Evolutionary conservation across 371 early-diverging fungal species (phyloP), one percentile per base, ranked within the genome.

Genomic region (Mortierella sp.): DNA sequence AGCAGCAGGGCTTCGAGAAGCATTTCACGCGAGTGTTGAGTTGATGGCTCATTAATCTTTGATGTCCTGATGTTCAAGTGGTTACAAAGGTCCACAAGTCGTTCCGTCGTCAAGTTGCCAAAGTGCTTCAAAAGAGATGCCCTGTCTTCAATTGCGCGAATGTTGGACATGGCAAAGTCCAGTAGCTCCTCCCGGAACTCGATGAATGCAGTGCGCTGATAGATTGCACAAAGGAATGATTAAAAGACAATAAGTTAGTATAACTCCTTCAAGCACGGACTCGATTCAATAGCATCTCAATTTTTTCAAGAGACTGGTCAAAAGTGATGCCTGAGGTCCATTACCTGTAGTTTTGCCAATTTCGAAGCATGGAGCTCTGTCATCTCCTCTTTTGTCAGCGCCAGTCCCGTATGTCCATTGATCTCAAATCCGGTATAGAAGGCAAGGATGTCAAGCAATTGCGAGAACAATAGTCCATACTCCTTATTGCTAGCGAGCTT

Each of bases 361-460:
- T 84, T 80, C 44, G 83, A 82, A 55, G 91, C 90, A 66, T 91
- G 90, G 4, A 74, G 66, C 51, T 89, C 85, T 0, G 86, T 86
- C 80, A 90, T 89, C 45, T 94, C 92, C 1, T 84, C 81, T 14
- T 86, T 88, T 0, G 90, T 85, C 44, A 97, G 82, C 3, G 94
- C 88, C 45, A 82, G 70, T 37, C 98, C 98, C 4, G 94, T 93
- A 29, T 90, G 86, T 59, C 95, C 94, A 68, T 94, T 91, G 46
- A 98, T 91, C 50, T 93, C 93, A 66, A 96, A 96, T 47, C 88
- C 82, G 7, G 90, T 81, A 72, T 92, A 93, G 55, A 86, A 91
- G 12, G 85, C 79, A 28, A 97, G 85, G 63, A 82, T 85, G 9
- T 85, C 86, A 56, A 93, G 68, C 43, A 96, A 77, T 37, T 88